These are phyloP conservation scores for Trypethelium eluteriae DNA, from an alignment of 495 filamentous ascomycete species.

Conservation along the genomic window DNA sequence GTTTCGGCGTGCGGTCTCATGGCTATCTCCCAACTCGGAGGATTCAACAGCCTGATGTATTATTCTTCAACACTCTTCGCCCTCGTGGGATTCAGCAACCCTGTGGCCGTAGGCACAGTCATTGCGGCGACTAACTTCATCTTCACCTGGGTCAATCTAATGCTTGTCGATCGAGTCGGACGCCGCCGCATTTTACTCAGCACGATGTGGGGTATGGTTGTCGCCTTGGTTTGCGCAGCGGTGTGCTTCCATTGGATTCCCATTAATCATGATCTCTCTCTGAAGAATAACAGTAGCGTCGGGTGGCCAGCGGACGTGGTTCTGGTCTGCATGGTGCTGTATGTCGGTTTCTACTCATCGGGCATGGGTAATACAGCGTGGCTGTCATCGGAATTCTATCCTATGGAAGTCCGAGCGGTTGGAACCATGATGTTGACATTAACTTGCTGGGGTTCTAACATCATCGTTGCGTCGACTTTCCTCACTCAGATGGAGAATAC, in stretches of 20 bases:
- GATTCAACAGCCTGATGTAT: conserved; percentile 46
- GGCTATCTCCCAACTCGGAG: conserved; percentile 43
- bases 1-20: conserved; percentile 45
- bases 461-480: conserved; percentile 48
- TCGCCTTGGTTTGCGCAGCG: conserved; percentile 10
- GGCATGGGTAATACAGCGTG: conserved; percentile 46
- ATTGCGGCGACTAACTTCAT: conserved; percentile 48
- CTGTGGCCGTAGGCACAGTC: conserved; percentile 44
- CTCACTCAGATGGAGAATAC: conserved; percentile 44
- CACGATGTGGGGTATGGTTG: conserved; percentile 40
- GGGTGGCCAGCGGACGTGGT: conserved; percentile 39
- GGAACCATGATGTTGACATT: conserved; percentile 48
- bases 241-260: conserved; percentile 44
- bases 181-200: conserved; percentile 41
- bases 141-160: conserved; percentile 46
- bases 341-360: conserved; percentile 42
- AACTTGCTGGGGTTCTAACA: conserved; percentile 46
- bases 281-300: conserved; percentile 24
- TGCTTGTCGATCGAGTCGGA: conserved; percentile 44
- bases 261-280: conserved; percentile 35
- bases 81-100: conserved; percentile 46
- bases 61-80: conserved; percentile 47
- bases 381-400: conserved; percentile 47
- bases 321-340: conserved; percentile 43
- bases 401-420: conserved; percentile 46